Evolutionary conservation across 768 basidiomycete genomes (phyloP), one percentile per base, ranked within the genome.

Genomic region (Tricholoma furcatifolium): DNA sequence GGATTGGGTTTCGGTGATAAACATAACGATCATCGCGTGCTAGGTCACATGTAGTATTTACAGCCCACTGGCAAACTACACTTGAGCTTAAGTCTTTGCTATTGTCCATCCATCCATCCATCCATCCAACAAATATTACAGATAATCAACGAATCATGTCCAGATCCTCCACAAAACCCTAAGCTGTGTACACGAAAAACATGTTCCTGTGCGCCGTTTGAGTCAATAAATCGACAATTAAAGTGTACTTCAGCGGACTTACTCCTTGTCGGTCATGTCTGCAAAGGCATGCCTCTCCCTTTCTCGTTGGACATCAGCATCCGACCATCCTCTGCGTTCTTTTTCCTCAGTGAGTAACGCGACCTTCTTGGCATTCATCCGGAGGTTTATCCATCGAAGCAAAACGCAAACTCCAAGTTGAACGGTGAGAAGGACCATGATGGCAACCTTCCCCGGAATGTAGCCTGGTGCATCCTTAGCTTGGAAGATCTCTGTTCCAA

Each of bases 211-310:
- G 1, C n/a, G 11, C 41, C 44, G 15, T 17, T 30, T 43, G 27
- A 43, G 53, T 43, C 50, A 56, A 35, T 47, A 43, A 42, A 14
- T 32, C 30, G 17, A 38, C 15, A 43, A 32, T 47, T 21, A 30
- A 10, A 24, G 18, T n/a, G n/a, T n/a, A n/a, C 44, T 47, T 30
- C 21, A 24, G 32, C 21, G 43, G 38, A 70, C 81, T 64, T 54
- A 84, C 81, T 83, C 78, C 60, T 77, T 80, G 65, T 86, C 84
- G 3, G 84, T 85, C 50, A 84, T 58, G 62, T 87, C 84, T 21
- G 78, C 69, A 64, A 87, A 86, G 17, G 83, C 84, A 48, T 83
- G 75, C 44, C 76, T 72, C 53, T 85, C 81, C 17, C 81, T 72
- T 61, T 85, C 81, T 47, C 74, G 71, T 60, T 78, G 77, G 15